These are phyloP conservation scores for Spiraea crenata DNA, from an alignment of 331 rosid species.

Conservation along the genomic window DNA sequence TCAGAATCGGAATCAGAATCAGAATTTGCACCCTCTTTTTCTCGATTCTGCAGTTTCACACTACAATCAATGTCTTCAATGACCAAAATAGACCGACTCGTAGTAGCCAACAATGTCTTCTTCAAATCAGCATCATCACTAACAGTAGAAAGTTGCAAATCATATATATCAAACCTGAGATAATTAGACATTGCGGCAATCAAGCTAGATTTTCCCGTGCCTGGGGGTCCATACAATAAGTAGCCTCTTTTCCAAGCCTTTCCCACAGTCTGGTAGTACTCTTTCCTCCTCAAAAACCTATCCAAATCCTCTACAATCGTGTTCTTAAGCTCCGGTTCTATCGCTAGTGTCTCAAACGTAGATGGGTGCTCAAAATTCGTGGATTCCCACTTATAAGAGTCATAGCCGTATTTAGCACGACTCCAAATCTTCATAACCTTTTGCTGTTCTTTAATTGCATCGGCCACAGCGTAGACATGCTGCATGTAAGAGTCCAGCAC, in stretches of 20 bases:
- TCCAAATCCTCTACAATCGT: constrained; percentile 8
- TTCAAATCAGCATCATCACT: too few relatives aligned
- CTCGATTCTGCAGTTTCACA: too few relatives aligned
- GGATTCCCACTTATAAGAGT: background rate
- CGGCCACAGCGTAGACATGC: background rate
- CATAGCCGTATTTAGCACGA: background rate
- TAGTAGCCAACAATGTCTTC: too few relatives aligned
- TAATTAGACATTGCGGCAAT: constrained; percentile 19
- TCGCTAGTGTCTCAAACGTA: constrained; percentile 2
- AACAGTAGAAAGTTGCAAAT: constrained; percentile 24
- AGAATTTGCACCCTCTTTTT: too few relatives aligned
- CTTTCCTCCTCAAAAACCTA: constrained; percentile 14
- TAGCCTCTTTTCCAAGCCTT: constrained; percentile 15
- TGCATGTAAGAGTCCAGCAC: constrained; percentile 1
- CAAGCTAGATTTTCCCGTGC: constrained; percentile 7
- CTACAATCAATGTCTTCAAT: too few relatives aligned
- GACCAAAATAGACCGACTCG: too few relatives aligned
- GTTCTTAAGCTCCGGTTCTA: background rate
- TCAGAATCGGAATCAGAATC: too few relatives aligned
- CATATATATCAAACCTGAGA: constrained; percentile 32
- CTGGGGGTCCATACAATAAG: background rate
- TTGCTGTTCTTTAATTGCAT: background rate
- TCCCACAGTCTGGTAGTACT: constrained; percentile 5
- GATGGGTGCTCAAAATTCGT: background rate
- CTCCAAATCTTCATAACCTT: background rate